Evolutionary conservation across 2,329 filamentous ascomycete species (phyloP).

Genomic region (Fusarium clavum): DNA sequence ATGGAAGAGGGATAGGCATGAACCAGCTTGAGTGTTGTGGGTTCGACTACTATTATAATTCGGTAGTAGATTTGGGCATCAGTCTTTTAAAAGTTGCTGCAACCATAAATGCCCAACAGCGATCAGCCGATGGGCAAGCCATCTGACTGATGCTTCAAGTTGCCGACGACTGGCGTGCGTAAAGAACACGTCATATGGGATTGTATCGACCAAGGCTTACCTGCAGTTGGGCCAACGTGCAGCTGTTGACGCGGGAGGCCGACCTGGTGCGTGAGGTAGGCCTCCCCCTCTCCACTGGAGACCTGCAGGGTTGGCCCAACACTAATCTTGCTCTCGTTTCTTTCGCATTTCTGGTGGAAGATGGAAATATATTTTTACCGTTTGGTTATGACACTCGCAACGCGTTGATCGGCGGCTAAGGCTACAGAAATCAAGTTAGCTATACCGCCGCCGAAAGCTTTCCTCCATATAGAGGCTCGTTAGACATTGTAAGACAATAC

Average conservation of each 20-base stretch:
- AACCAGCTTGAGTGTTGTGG: background rate
- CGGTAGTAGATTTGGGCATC: background rate
- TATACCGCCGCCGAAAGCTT: background rate
- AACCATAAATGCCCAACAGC: background rate
- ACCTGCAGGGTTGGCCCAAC: background rate
- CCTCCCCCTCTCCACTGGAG: background rate
- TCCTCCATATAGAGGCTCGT: background rate
- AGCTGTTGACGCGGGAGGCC: background rate
- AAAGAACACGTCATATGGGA: background rate
- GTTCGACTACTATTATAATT: background rate
- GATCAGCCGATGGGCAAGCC: background rate
- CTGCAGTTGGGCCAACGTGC: background rate
- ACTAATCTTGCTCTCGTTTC: fast-evolving
- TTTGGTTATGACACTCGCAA: fast-evolving
- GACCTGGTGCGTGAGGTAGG: background rate
- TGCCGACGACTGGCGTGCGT: fast-evolving
- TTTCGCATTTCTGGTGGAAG: fast-evolving
- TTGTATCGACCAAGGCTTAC: fast-evolving
- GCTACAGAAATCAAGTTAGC: background rate
- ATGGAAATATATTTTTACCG: fast-evolving
- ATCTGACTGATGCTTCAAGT: background rate
- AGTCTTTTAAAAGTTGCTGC: fast-evolving
- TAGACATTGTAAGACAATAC: background rate
- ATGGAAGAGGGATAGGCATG: fast-evolving
- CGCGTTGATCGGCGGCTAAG: background rate